Evolutionary conservation across 306 rosid genomes (phyloP).

Genomic region (Inga laurina): DNA sequence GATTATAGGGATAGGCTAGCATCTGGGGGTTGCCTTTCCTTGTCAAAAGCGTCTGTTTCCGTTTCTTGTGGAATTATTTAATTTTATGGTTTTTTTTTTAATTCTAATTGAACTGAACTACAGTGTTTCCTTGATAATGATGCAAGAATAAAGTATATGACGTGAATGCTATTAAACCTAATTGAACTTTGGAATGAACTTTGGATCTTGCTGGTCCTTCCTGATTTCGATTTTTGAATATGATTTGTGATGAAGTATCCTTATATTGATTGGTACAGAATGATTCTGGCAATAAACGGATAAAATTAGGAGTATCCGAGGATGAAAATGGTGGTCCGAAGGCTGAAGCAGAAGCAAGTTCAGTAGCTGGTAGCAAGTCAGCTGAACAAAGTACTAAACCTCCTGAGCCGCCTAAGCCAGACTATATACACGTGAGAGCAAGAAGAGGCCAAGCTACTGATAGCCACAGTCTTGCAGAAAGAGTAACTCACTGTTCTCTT

Average conservation of each 20-base stretch:
- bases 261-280: slow-evolving; percentile 42
- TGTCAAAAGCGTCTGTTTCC: background rate
- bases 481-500: slow-evolving; percentile 51
- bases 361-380: slow-evolving; percentile 49
- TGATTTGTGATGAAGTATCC: slow-evolving; percentile 14
- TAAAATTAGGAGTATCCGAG: slow-evolving; percentile 46
- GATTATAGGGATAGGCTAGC: background rate
- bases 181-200: background rate
- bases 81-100: background rate
- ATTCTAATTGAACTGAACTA: background rate
- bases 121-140: background rate
- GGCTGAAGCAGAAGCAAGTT: slow-evolving; percentile 54
- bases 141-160: background rate
- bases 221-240: slow-evolving; percentile 4
- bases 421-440: slow-evolving; percentile 92
- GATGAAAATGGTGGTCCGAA: slow-evolving; percentile 39
- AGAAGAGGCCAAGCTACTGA: slow-evolving; percentile 99
- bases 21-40: background rate
- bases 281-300: slow-evolving; percentile 53
- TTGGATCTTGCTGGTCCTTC: background rate
- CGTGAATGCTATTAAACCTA: background rate
- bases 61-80: background rate
- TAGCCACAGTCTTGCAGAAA: slow-evolving; percentile 93
- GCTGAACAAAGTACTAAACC: slow-evolving; percentile 49
- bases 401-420: slow-evolving; percentile 76